These are phyloP conservation scores for Kodamaea leandrae DNA, from an alignment of 805 yeast genomes.

Conservation along the genomic window DNA sequence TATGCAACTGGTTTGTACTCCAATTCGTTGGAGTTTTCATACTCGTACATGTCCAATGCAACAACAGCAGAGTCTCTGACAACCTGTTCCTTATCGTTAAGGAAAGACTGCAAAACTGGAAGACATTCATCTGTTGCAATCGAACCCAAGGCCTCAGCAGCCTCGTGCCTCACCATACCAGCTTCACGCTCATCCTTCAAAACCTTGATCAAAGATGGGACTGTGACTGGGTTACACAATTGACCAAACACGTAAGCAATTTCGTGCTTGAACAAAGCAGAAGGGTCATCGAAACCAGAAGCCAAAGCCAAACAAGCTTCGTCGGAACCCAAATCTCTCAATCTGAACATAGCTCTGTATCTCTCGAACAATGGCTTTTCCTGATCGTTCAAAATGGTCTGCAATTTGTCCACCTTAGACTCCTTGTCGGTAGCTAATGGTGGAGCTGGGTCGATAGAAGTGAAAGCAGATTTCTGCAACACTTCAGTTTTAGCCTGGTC, in stretches of 20 bases:
- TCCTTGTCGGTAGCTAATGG: conserved; percentile 67
- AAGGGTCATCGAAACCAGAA: conserved; percentile 81
- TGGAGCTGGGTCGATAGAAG: conserved; percentile 97
- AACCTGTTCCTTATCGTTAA: conserved; percentile 79
- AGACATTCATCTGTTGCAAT: conserved; percentile 95
- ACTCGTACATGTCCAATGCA: conserved; percentile 97
- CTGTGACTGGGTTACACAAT: conserved; percentile 87
- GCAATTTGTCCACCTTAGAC: conserved; percentile 64
- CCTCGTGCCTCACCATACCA: conserved; percentile 99
- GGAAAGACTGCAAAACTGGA: conserved; percentile 77
- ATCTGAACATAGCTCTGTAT: conserved; percentile 97
- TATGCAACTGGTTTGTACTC: conserved; percentile 56
- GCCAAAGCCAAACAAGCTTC: conserved; percentile 94
- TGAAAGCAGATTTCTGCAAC: conserved; percentile 72
- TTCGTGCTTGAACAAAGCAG: conserved; percentile 95
- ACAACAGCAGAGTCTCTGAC: conserved; percentile 97
- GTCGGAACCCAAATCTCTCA: conserved; percentile 89
- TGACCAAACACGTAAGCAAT: conserved; percentile 98
- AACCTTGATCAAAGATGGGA: conserved; percentile 82
- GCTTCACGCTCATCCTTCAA: conserved; percentile 78
- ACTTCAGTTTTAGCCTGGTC: conserved; percentile 62
- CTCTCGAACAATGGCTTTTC: conserved; percentile 80
- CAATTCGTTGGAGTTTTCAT: conserved; percentile 79
- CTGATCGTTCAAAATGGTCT: conserved; percentile 71
- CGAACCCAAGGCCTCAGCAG: conserved; percentile 97